These are phyloP conservation scores for Pyrenopolyporus hunteri DNA, from an alignment of 495 filamentous ascomycete species.

Conservation along the genomic window DNA sequence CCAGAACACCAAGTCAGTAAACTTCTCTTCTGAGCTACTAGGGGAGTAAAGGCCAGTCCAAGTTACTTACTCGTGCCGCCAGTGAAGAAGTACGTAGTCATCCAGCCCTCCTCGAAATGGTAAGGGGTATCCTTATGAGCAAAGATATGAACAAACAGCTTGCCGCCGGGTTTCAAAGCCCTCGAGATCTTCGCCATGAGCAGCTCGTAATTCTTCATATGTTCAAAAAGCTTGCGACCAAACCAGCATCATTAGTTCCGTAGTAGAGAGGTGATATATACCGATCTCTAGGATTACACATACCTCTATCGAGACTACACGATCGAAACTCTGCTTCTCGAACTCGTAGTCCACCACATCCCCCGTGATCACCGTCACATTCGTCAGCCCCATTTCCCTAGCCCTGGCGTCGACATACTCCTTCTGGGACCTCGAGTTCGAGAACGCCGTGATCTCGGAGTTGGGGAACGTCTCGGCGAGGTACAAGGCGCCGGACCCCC, in stretches of 20 bases:
- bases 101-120: conserved; percentile 73
- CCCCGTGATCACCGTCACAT: conserved; percentile 65
- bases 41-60: not conserved
- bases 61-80: conserved; percentile 61
- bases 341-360: conserved; percentile 67
- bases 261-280: not conserved
- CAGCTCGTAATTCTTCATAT: conserved; percentile 75
- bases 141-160: conserved; percentile 71
- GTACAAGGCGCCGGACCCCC: conserved; percentile 68
- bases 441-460: conserved; percentile 65
- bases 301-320: conserved; percentile 66
- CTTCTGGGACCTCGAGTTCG: conserved; percentile 69
- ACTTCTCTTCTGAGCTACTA: not conserved
- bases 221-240: conserved; percentile 62
- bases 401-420: conserved; percentile 65
- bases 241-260: not conserved
- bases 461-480: conserved; percentile 65
- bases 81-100: conserved; percentile 71
- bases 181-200: conserved; percentile 65
- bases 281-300: not conserved
- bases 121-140: conserved; percentile 65
- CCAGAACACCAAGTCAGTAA: conserved; percentile 5
- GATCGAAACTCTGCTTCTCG: conserved; percentile 57
- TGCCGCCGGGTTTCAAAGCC: conserved; percentile 62
- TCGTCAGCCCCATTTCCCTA: conserved; percentile 56